Conservation (phyloP, 2,329 filamentous ascomycete genomes). For the Ilyonectria robusta region DNA sequence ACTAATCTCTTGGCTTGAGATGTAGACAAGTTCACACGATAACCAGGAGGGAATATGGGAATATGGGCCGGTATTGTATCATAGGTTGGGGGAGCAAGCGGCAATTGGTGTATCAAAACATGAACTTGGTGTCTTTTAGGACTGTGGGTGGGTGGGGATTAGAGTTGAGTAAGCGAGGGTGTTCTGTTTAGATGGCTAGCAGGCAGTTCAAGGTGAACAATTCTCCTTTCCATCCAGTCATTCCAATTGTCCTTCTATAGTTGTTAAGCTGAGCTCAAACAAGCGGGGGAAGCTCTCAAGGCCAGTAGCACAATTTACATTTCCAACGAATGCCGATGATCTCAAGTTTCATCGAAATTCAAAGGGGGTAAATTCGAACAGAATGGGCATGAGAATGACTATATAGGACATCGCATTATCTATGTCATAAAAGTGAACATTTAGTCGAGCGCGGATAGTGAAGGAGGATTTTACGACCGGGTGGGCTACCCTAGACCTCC, state of each 20-base stretch:
- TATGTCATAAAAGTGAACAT: too few relatives aligned
- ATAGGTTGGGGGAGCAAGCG: slow-evolving; percentile 8
- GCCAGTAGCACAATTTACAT: too few relatives aligned
- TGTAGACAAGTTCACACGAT: not conserved
- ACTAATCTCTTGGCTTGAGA: slow-evolving; percentile 40
- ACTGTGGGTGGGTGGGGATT: slow-evolving; percentile 14
- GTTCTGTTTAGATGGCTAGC: slow-evolving; percentile 12
- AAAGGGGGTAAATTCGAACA: too few relatives aligned
- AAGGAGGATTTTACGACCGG: too few relatives aligned
- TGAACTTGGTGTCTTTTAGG: slow-evolving; percentile 27
- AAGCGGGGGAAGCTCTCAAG: too few relatives aligned
- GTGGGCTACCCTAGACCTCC: not conserved
- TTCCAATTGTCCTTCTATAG: not conserved
- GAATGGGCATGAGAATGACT: too few relatives aligned
- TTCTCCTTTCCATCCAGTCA: slow-evolving; percentile 4
- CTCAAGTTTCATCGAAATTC: too few relatives aligned
- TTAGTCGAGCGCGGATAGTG: too few relatives aligned
- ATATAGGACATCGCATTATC: too few relatives aligned
- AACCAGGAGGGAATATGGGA: not conserved
- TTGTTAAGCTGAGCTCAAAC: not conserved
- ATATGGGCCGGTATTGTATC: slow-evolving; percentile 25
- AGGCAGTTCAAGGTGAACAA: slow-evolving; percentile 12
- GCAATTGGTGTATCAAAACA: slow-evolving; percentile 16
- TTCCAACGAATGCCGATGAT: too few relatives aligned
- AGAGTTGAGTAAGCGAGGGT: not conserved